Evolutionary conservation across 805 yeast species (phyloP), one percentile per base, ranked within the genome.

Genomic region (Suhomyces prunicola): DNA sequence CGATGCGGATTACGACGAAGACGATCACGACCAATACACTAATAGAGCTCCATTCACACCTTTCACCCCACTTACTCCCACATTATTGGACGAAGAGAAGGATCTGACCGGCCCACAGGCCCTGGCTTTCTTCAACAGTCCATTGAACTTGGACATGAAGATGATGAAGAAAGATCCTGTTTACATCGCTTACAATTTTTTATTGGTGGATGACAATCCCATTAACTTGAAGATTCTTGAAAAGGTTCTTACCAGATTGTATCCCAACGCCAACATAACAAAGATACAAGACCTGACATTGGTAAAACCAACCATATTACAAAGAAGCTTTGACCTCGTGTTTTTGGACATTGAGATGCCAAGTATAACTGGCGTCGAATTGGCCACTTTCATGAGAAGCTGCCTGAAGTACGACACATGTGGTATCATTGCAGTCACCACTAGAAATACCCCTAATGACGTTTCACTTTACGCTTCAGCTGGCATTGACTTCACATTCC

Each of bases 341-440:
- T 76, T 76, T 50, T 61, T 76, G 41, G 80, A 76, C 56, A 76
- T 76, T 31, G 80, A 76, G 54, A 76, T 76, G 80, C 80, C 80
- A 5, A 60, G 57, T 10, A 63, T 76, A 17, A 61, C 71, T 17
- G 80, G 80, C 10, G 61, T 72, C 6, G 75, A 74, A 19, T 63
- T 76, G 22, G 70, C 76, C n/a, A 46, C 44, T 23, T 23, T 29
- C 41, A 47, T 57, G 51, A 48, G 60, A 22, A 44, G 44, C 13
- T 23, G 50, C 44, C 42, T 12, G 29, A 36, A 41, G 15, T 59
- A 44, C 47, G 61, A 66, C 45, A 41, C 58, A 3, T 54, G 68
- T 46, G 75, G 73, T 4, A 51, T 73, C n/a, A 66, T 73, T 44
- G 79, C 79, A 5, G 79, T 73, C 15, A 76, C 79, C 29, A 74